Conservation (phyloP, 164 flowering plant species). For the Aristolochia fimbriata region DNA sequence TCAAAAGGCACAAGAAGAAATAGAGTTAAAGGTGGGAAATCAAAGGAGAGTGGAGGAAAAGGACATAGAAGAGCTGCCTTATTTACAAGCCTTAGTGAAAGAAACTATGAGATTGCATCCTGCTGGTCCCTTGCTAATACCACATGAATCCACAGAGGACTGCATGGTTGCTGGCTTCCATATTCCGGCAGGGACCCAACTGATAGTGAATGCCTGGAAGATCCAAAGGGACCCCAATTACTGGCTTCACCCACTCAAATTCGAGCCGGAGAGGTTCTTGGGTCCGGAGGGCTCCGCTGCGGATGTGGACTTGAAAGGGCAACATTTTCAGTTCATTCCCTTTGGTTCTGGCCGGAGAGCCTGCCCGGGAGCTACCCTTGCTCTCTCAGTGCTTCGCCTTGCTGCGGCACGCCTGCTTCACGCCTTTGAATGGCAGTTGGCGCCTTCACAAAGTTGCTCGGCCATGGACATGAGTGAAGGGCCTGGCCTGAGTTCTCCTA, state of each 20-base stretch:
- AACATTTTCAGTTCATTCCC: slow-evolving; percentile 5
- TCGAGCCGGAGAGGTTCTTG: slow-evolving; percentile 6
- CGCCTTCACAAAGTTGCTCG: background rate
- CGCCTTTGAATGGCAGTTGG: background rate
- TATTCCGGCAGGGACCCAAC: slow-evolving; percentile 6
- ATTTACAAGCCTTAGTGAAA: slow-evolving; percentile 24
- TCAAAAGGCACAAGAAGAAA: slow-evolving; percentile 22
- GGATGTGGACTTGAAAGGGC: slow-evolving; percentile 7
- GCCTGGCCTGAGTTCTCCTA: background rate
- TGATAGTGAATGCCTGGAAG: slow-evolving; percentile 5
- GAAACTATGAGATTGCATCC: slow-evolving; percentile 38
- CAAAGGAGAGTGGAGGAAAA: slow-evolving; percentile 25
- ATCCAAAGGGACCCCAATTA: background rate
- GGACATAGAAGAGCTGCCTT: slow-evolving; percentile 26
- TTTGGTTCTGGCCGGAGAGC: slow-evolving; percentile 8
- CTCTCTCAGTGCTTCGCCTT: slow-evolving; percentile 5
- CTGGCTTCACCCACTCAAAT: background rate
- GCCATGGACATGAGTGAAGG: background rate
- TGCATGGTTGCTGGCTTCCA: slow-evolving; percentile 26
- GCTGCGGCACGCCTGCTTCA: slow-evolving; percentile 4
- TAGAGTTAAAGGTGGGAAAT: slow-evolving; percentile 20
- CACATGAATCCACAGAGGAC: slow-evolving; percentile 28
- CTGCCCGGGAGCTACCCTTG: slow-evolving; percentile 5
- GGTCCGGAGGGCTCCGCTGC: background rate
- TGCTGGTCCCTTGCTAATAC: slow-evolving; percentile 14